Conservation (phyloP, 2,329 filamentous ascomycete genomes). For the Fusarium napiforme region DNA sequence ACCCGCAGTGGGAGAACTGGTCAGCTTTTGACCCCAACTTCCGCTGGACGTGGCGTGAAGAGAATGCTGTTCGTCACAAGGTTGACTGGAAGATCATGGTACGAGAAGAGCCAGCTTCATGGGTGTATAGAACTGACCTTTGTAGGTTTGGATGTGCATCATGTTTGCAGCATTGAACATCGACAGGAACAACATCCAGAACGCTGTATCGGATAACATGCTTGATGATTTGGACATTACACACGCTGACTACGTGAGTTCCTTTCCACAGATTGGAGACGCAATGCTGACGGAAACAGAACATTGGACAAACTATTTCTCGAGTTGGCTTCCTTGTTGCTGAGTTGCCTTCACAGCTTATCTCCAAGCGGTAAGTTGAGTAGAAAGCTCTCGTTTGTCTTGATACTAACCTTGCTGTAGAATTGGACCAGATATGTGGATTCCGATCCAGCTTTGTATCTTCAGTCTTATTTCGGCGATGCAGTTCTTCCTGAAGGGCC, state of each 20-base stretch:
- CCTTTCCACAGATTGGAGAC: rapidly evolving
- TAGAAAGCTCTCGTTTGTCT: too few species aligned
- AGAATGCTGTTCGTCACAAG: slow-evolving; percentile 48
- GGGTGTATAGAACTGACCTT: background rate
- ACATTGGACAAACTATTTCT: slow-evolving; percentile 27
- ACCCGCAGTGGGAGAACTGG: slow-evolving; percentile 52
- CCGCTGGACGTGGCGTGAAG: slow-evolving; percentile 51
- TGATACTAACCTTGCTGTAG: background rate
- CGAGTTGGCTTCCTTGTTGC: slow-evolving; percentile 26
- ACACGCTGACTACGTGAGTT: slow-evolving; percentile 9
- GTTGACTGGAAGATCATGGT: slow-evolving; percentile 54
- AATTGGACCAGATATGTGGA: slow-evolving; percentile 60
- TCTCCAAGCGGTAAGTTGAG: background rate
- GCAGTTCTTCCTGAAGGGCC: slow-evolving; percentile 49
- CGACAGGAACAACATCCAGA: slow-evolving; percentile 51
- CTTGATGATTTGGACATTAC: slow-evolving; percentile 45
- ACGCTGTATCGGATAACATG: slow-evolving; percentile 52
- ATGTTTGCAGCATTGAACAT: slow-evolving; percentile 50
- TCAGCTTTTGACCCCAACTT: slow-evolving; percentile 49
- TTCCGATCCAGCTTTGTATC: slow-evolving; percentile 58
- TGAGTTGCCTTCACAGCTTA: slow-evolving; percentile 18
- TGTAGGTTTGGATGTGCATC: slow-evolving; percentile 43
- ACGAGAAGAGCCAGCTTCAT: background rate
- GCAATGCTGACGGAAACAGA: background rate
- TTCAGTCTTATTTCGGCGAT: slow-evolving; percentile 50